phyloP scores from a whole-genome alignment of 768 basidiomycete species.

The Scleroderma bovista region DNA sequence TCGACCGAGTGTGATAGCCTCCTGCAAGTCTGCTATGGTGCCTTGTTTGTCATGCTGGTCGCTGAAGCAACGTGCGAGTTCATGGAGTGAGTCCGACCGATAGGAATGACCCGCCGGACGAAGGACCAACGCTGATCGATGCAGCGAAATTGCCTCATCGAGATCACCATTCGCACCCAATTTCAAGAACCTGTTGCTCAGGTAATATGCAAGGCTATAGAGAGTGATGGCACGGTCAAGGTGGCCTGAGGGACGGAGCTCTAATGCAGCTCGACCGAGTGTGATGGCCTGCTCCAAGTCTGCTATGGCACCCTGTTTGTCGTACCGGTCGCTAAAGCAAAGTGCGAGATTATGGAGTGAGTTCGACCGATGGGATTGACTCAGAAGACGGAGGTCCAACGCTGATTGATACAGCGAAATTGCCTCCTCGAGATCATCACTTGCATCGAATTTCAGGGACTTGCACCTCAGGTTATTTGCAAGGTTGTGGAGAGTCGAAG shows the following conservation, averaged over 20 bases:
- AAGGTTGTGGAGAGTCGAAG: too few relatives aligned
- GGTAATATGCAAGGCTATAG: background rate
- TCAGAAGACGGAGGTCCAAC: too few relatives aligned
- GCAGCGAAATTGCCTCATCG: background rate
- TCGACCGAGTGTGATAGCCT: constrained; percentile 1
- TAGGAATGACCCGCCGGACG: background rate
- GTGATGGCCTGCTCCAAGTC: background rate
- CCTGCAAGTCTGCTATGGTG: background rate
- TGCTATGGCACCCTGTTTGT: too few relatives aligned
- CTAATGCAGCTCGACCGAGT: background rate
- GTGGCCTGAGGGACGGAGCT: background rate
- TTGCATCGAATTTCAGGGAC: too few relatives aligned
- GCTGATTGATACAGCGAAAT: too few relatives aligned
- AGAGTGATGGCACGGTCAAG: background rate
- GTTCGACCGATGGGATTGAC: too few relatives aligned
- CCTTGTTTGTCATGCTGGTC: background rate
- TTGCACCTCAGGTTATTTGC: too few relatives aligned
- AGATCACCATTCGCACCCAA: background rate
- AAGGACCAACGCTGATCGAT: background rate
- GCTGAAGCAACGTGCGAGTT: background rate
- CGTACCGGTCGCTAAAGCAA: too few relatives aligned
- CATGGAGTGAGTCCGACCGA: background rate
- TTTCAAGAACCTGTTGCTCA: background rate
- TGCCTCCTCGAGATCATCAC: too few relatives aligned
- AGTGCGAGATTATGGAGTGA: too few relatives aligned